Evolutionary conservation across 306 rosid species (phyloP), one percentile per base, ranked within the genome.

Genomic region (Betula pendula): DNA sequence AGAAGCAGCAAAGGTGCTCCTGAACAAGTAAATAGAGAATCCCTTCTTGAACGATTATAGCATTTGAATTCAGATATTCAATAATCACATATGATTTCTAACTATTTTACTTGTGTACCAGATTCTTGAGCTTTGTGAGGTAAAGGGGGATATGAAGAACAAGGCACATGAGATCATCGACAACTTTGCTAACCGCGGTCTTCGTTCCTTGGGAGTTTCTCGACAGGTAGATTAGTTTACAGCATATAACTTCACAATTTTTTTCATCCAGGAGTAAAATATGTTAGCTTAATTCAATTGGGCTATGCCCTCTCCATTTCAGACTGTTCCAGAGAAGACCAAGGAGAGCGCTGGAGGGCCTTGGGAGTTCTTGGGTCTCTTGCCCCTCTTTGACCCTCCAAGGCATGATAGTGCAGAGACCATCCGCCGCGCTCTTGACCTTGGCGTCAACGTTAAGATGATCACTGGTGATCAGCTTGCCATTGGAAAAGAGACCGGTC

Each of bases 381-480:
- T 93, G 76, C 98, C 98, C 69, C 96, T 93, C 80, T 93, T 93
- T 85, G 98, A 93, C 63, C 98, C 98, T 70, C 98, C 98, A 73
- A 93, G 98, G 80, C 98, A 93, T 82, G 98, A 93, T 22, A 93
- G 98, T 80, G 97, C 97, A 2, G 98, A 93, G 88, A 93, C 98
- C 38, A 93, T 93, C 81, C 93, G 97, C 1, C 87, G 93, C 0
- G 98, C 98, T 84, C 96, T 91, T 66, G 98, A 93, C 67, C 96
- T 93, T 6, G 97, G 98, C 68, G 98, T 91, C 51, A 91, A 89
- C 70, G 98, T 93, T 63, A 93, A 93, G 91, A 93, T 93, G 98
- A 93, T 93, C 88, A 93, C 98, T 5, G 98, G 98, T 62, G 98
- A 93, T 62, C 98, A 93, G 81, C 98, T 93, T 83, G 98, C 98